Evolutionary conservation across 495 filamentous ascomycete species (phyloP), one percentile per base, ranked within the genome.

Genomic region (Tuber calosporum): DNA sequence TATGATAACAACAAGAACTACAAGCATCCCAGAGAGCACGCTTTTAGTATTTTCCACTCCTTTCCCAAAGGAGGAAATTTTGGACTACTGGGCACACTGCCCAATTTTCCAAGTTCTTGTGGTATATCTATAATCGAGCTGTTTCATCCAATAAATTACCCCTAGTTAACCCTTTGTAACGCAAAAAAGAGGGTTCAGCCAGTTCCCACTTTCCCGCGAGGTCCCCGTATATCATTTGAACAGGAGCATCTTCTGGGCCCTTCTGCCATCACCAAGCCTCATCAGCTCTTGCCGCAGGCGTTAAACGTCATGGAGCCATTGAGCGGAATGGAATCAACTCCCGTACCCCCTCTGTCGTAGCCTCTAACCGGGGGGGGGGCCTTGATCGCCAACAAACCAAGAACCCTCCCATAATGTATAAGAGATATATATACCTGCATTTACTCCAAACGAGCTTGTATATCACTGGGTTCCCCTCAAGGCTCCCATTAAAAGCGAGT

Each of bases 361-460:
- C 88, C 0, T 93, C 96, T 85, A 96, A 96, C 82, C 94, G 91
- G 91, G 71, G 79, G n/a, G n/a, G n/a, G n/a, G n/a, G n/a, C n/a
- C 15, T 85, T 87, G 30, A 83, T 95, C 7, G 83, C 93, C 20
- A 81, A 83, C 17, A 82, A 84, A 36, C 81, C 94, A 66, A 82
- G 81, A 73, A 74, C 84, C 1, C 82, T 90, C 26, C 77, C 77
- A 75, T 84, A 19, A 67, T 83, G 72, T 58, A 81, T 81, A 8
- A n/a, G n/a, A n/a, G n/a, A n/a, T n/a, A n/a, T n/a, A n/a, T n/a
- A n/a, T n/a, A n/a, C n/a, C n/a, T n/a, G n/a, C n/a, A n/a, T n/a
- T n/a, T n/a, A n/a, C n/a, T n/a, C n/a, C n/a, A n/a, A n/a, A n/a
- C n/a, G n/a, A n/a, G n/a, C n/a, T n/a, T n/a, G n/a, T n/a, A n/a